Conservation (phyloP, 768 basidiomycete genomes). For the Phanerochaete carnosa region DNA sequence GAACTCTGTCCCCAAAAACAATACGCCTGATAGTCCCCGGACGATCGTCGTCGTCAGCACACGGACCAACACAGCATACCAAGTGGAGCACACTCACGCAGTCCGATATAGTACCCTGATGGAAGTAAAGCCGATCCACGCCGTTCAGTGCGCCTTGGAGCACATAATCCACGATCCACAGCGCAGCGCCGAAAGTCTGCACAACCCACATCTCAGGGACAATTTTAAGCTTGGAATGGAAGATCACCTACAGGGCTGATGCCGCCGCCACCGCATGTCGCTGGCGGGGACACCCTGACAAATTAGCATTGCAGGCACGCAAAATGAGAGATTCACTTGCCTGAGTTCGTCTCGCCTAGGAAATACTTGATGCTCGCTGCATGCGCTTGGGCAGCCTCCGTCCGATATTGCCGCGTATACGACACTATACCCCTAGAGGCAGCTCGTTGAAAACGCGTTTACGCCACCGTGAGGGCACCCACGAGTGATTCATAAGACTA, state of each 20-base stretch:
- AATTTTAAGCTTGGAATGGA: not conserved
- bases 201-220: not conserved
- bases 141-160: slow-evolving; percentile 35
- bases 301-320: not conserved
- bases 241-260: slow-evolving; percentile 29
- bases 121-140: slow-evolving; percentile 36
- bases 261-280: slow-evolving; percentile 39
- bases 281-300: slow-evolving; percentile 21
- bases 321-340: slow-evolving; percentile 13
- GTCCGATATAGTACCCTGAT: slow-evolving; percentile 39
- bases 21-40: slow-evolving; percentile 26
- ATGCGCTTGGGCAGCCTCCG: slow-evolving; percentile 32
- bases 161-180: slow-evolving; percentile 40
- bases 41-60: not conserved
- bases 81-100: slow-evolving; percentile 25
- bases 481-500: slow-evolving; percentile 35
- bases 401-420: slow-evolving; percentile 29
- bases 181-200: slow-evolving; percentile 34
- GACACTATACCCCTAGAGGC: slow-evolving; percentile 31
- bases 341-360: slow-evolving; percentile 40
- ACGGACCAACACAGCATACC: not conserved
- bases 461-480: slow-evolving; percentile 1
- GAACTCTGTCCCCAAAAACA: slow-evolving; percentile 37
- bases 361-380: slow-evolving; percentile 32
- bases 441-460: not conserved